Evolutionary conservation across 306 rosid species (phyloP).

Genomic region (Quercus suber): DNA sequence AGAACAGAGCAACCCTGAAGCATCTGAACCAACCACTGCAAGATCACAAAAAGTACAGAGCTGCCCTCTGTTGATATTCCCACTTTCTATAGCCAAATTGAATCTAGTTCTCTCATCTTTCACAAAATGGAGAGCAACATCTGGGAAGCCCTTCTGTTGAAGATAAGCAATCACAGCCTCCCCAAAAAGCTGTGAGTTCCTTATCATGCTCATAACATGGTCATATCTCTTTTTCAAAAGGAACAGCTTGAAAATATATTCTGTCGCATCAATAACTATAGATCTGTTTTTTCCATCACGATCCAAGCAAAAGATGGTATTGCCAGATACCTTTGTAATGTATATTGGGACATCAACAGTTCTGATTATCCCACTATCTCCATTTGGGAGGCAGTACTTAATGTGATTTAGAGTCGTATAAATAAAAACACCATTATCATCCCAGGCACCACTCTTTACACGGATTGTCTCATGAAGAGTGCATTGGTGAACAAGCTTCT

Average conservation of each 20-base stretch:
- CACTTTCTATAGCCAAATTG: slow-evolving; percentile 91
- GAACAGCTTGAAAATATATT: slow-evolving; percentile 81
- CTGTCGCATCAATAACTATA: slow-evolving; percentile 76
- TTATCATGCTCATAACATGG: slow-evolving; percentile 89
- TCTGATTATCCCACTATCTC: slow-evolving; percentile 86
- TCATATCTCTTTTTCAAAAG: slow-evolving; percentile 71
- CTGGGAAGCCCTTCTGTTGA: slow-evolving; percentile 94
- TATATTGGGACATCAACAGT: slow-evolving; percentile 89
- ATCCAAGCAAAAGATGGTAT: slow-evolving; percentile 77
- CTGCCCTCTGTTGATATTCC: slow-evolving; percentile 87
- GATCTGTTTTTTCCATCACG: slow-evolving; percentile 85
- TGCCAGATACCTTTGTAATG: slow-evolving; percentile 79
- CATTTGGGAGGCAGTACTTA: slow-evolving; percentile 88
- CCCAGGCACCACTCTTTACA: slow-evolving; percentile 96
- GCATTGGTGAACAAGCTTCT: slow-evolving; percentile 88
- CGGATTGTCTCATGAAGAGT: slow-evolving; percentile 96
- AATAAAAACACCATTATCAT: slow-evolving; percentile 89
- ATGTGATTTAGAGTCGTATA: slow-evolving; percentile 87
- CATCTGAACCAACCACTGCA: slow-evolving; percentile 82
- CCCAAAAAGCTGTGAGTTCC: slow-evolving; percentile 88
- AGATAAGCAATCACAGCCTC: slow-evolving; percentile 94
- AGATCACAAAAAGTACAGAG: slow-evolving; percentile 80
- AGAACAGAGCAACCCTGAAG: slow-evolving; percentile 87
- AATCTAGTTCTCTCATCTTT: slow-evolving; percentile 88
- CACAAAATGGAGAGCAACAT: slow-evolving; percentile 95